Base-by-base conservation (phyloP, 116 monocot genomes). In the Phalaenopsis hybrid region DNA sequence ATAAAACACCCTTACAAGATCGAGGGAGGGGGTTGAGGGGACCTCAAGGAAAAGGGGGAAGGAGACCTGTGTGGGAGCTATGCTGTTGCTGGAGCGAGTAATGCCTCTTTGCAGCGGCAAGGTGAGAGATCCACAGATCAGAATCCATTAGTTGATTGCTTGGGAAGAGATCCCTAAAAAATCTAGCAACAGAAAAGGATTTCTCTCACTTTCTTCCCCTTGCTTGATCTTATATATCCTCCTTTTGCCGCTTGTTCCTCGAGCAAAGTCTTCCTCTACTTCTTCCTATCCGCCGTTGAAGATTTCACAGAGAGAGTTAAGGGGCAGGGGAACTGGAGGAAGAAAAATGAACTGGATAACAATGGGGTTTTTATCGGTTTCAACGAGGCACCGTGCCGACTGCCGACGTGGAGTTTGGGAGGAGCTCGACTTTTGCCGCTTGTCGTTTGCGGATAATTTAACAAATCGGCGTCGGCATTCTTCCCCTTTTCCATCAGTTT, bases 91-190 rank as follows among this genome's bases (percentile, higher is more conserved):
- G 91, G 9, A 89, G 78, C 49, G 88, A 69, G 83, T 85, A 89
- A 77, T 92, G 92, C 80, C 92, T 86, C 89, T 92, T 95, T 44
- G 88, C 93, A 20, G 91, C 93, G 25, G 87, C 88, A 9, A 95
- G 82, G 80, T 93, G 95, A 44, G 95, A 85, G 77, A 88, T 88
- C 91, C 92, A 95, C 75, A 86, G 88, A 86, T 95, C 95, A 83
- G 91, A 92, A 79, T 95, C 95, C 95, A 93, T 93, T 46, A 46
- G 34, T 67, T 11, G 67, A 67, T 8, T 67, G 21, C 67, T 67
- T 67, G 67, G 28, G 9, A 9, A 28, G 4, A 4, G 15, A 13
- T 4, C 28, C 67, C 67, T 67, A 15, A 3, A 2, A 9, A 15
- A 13, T 16, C 4, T 16, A 55, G 15, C 13, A 3, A 13, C 16